phyloP scores from a whole-genome alignment of 495 filamentous ascomycete genomes.

The Glutinoglossum americanum region DNA sequence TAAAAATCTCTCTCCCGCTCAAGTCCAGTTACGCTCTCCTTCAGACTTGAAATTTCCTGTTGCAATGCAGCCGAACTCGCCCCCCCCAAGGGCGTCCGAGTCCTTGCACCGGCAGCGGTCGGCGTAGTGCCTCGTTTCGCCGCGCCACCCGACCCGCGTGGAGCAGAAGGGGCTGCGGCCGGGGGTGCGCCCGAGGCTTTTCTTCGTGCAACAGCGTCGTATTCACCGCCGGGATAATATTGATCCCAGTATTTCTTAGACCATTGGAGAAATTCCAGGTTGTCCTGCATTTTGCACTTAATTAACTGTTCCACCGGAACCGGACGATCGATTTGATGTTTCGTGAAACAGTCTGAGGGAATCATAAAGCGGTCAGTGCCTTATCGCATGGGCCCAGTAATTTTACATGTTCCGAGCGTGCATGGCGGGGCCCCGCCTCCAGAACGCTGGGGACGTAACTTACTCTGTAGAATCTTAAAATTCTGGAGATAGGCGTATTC shows the following conservation, averaged over 20 bases:
- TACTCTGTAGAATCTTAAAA: constrained; percentile 91
- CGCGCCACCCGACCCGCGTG: constrained; percentile 22
- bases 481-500: constrained; percentile 97
- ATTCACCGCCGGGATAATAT: constrained; percentile 88
- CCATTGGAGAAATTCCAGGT: constrained; percentile 97
- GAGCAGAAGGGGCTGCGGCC: constrained; percentile 25
- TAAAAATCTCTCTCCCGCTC: constrained; percentile 96
- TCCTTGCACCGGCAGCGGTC: constrained; percentile 19
- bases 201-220: constrained; percentile 68
- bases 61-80: constrained; percentile 31
- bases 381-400: background rate
- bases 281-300: constrained; percentile 99
- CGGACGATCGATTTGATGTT: constrained; percentile 65
- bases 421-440: background rate
- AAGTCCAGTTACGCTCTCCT: constrained; percentile 66
- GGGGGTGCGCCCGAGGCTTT: constrained; percentile 52
- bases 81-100: constrained; percentile 11
- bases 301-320: constrained; percentile 73
- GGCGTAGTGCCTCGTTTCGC: constrained; percentile 54
- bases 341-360: constrained; percentile 50
- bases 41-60: constrained; percentile 63
- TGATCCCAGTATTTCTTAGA: constrained; percentile 93
- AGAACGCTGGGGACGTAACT: constrained; percentile 15
- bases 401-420: background rate
- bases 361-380: constrained; percentile 4